Evolutionary conservation across 1,139 yeast genomes (phyloP), one percentile per base, ranked within the genome.

Genomic region (Geotrichum aggregatum): DNA sequence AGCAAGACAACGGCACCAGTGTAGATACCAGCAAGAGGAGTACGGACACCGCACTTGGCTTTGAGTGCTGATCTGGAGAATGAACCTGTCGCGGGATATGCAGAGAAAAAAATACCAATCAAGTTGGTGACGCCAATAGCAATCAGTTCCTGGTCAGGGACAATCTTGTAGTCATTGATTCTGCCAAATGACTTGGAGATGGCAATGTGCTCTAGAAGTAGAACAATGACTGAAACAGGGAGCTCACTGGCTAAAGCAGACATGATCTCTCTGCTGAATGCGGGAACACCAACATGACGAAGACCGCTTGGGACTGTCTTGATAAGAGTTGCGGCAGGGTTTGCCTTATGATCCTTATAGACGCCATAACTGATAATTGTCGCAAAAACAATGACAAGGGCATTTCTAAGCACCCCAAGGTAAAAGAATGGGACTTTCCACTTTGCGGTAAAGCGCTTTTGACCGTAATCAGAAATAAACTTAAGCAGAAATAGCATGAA

Each of bases 11-110:
- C 91, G 36, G 79, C 80, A 66, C 97, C 98, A 26, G 96, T 88
- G 71, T 82, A 86, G 52, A 88, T 77, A 71, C 97, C 96, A 50
- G 96, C 95, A 57, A 89, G 74, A 31, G 98, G 98, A 38, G 98
- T 91, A 65, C 91, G 80, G 44, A 91, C 98, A 65, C 96, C 96
- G 77, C 96, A 89, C 71, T 89, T 91, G 52, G 95, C 86, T 71
- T 91, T 89, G 64, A 91, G 77, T 11, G 97, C 97, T 46, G 96
- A 85, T 74, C 97, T 83, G 19, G 96, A 87, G 70, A 91, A 91
- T 1, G 97, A 91, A 51, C 98, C 97, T 10, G 98, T 91, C 10
- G 96, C 91, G 14, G 98, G 98, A 67, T 91, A 91, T 8, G 97
- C 96, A 63, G 81, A 77, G 76, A 91, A 91, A 66, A 89, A 87